Evolutionary conservation across 75 land plant species (phyloP).

Genomic region (Adiantum capillusveneris): DNA sequence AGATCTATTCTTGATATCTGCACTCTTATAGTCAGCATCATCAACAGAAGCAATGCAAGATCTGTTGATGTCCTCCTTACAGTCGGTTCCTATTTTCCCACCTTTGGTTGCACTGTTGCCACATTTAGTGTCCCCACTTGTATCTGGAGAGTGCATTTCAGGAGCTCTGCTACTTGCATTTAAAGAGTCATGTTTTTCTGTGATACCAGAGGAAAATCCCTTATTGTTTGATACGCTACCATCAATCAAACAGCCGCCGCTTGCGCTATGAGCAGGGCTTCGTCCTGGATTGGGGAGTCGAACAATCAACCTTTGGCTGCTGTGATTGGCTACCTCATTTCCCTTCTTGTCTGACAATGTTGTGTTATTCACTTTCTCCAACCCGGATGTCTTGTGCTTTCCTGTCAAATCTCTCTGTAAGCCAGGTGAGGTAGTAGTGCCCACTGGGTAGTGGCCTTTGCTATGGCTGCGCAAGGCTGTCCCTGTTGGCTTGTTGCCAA

Average conservation of each 20-base stretch:
- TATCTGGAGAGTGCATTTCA: constrained; percentile 18
- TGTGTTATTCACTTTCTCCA: constrained; percentile 16
- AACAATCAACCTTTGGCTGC: constrained; percentile 66
- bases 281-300: constrained; percentile 77
- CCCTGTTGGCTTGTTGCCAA: constrained; percentile 22
- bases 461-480: constrained; percentile 7
- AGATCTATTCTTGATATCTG: not conserved
- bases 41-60: constrained; percentile 20
- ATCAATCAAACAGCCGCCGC: constrained; percentile 56
- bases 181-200: constrained; percentile 46
- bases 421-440: constrained; percentile 23
- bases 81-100: constrained; percentile 27
- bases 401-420: constrained; percentile 42
- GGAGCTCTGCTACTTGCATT: constrained; percentile 31
- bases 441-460: constrained; percentile 6
- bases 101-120: constrained; percentile 48
- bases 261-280: constrained; percentile 56
- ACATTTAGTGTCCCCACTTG: constrained; percentile 23
- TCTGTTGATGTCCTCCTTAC: constrained; percentile 40
- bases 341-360: constrained; percentile 9
- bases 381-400: constrained; percentile 28
- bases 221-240: constrained; percentile 23
- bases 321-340: constrained; percentile 16
- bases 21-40: constrained; percentile 22
- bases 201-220: constrained; percentile 53